A percentile compares a stretch with the other conserved stretches of the same genome.
Conservation (phyloP, 768 basidiomycete species). For the Crassisporium funariophilum region DNA sequence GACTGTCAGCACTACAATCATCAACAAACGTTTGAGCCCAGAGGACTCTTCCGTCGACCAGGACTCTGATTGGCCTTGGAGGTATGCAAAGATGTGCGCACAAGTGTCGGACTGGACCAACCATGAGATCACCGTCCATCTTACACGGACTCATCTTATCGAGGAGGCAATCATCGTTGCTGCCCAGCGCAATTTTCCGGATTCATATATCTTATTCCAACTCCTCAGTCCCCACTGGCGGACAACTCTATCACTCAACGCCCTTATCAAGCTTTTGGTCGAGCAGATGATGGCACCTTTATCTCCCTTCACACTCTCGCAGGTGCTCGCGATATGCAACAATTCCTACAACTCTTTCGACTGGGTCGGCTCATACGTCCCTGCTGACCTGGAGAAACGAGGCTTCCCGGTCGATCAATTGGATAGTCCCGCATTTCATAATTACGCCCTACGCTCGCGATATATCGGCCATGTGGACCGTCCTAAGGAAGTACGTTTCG, state of each 20-base stretch:
- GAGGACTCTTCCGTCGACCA: conserved; percentile 15
- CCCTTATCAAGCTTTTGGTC: too few relatives aligned
- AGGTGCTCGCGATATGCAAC: conserved; percentile 22
- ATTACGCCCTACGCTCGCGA: conserved; percentile 31
- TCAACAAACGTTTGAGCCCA: conserved; percentile 25
- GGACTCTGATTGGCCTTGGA: conserved; percentile 33
- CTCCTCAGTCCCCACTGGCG: conserved; percentile 32
- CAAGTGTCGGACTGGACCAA: conserved; percentile 31
- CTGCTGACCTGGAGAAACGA: conserved; percentile 29
- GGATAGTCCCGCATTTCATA: conserved; percentile 28
- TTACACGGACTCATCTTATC: conserved; percentile 31
- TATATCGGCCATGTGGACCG: conserved; percentile 27
- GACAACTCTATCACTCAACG: conserved; percentile 31
- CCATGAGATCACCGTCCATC: conserved; percentile 30
- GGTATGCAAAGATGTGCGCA: conserved; percentile 33
- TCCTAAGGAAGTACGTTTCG: conserved; percentile 26
- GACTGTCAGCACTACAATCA: conserved; percentile 30
- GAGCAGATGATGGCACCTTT: conserved; percentile 24
- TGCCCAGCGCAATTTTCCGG: conserved; percentile 26
- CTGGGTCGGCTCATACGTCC: conserved; percentile 26
- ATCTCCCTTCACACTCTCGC: conserved; percentile 23
- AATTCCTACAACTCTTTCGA: conserved; percentile 25
- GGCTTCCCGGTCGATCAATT: conserved; percentile 30
- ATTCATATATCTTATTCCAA: conserved; percentile 26
- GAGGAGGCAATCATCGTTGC: conserved; percentile 34